These are phyloP conservation scores for Stygiomarasmius scandens DNA, from an alignment of 1,284 basidiomycete genomes.

Conservation along the genomic window DNA sequence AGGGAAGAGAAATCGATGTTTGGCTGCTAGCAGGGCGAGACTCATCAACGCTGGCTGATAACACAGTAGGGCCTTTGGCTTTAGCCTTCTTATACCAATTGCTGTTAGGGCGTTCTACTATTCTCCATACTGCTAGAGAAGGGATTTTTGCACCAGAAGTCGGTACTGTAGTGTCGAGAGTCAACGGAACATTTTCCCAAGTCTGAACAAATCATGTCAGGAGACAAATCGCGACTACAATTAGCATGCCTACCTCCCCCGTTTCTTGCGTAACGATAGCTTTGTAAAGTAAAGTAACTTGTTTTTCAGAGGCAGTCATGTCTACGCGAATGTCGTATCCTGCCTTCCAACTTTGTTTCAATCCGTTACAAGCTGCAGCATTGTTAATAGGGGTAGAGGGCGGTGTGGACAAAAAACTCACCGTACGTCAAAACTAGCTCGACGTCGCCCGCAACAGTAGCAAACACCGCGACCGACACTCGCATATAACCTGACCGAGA, in stretches of 20 bases:
- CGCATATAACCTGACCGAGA: no score
- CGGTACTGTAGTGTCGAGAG: constrained; percentile 32
- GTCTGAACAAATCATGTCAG: constrained; percentile 4
- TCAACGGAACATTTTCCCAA: constrained; percentile 32
- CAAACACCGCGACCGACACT: constrained; percentile 35
- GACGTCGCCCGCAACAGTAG: constrained; percentile 33
- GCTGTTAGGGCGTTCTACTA: constrained; percentile 21
- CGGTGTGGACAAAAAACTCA: constrained; percentile 8
- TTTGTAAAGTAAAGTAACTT: constrained; percentile 35
- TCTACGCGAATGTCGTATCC: constrained; percentile 38
- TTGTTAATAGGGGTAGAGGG: background rate
- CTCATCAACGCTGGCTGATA: no score
- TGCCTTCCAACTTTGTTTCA: constrained; percentile 29
- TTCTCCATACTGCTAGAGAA: constrained; percentile 25
- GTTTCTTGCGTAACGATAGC: constrained; percentile 35
- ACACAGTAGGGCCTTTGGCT: no score
- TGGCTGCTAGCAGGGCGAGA: background rate
- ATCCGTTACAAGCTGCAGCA: background rate
- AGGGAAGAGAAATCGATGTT: no score
- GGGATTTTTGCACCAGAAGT: constrained; percentile 29
- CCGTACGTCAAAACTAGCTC: constrained; percentile 40
- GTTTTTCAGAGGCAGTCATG: constrained; percentile 30
- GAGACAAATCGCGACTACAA: background rate
- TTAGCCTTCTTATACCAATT: no score
- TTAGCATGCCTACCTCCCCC: constrained; percentile 28